These are phyloP conservation scores for Podila horticola DNA, from an alignment of 192 early-diverging fungal genomes.

Conservation along the genomic window DNA sequence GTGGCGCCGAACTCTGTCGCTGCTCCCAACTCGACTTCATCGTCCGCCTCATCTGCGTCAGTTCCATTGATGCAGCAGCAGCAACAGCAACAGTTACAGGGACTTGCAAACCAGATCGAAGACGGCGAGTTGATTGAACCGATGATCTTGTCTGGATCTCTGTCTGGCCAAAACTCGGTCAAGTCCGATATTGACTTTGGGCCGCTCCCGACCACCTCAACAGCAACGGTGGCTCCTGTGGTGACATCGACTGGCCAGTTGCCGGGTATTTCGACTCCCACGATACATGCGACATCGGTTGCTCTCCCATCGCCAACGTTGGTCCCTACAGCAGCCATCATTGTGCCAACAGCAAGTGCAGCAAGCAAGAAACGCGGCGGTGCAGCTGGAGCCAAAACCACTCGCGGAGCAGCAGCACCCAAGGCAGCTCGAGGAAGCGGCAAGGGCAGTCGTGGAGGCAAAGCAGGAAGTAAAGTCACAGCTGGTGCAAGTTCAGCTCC, in stretches of 20 bases:
- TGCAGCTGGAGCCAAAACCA: not conserved
- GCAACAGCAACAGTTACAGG: not conserved
- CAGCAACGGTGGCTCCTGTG: not conserved
- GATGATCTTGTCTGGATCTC: not conserved
- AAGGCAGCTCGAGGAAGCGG: not conserved
- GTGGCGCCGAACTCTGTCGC: not conserved
- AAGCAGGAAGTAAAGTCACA: slow-evolving; percentile 3
- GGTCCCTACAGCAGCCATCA: not conserved
- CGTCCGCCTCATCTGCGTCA: not conserved
- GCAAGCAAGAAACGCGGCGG: not conserved
- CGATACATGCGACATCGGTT: not conserved
- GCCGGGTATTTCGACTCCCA: not conserved
- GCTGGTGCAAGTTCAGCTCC: not conserved
- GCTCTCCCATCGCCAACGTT: not conserved
- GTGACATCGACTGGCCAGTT: not conserved
- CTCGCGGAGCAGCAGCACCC: not conserved
- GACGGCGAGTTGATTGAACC: not conserved
- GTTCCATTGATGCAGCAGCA: not conserved
- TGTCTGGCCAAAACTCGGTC: not conserved
- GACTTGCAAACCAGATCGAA: not conserved
- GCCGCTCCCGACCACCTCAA: not conserved
- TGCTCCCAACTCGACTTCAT: not conserved
- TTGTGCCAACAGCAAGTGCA: not conserved
- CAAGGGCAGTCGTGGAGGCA: slow-evolving; percentile 31
- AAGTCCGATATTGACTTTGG: not conserved